Conservation (phyloP, 371 early-diverging fungal species). For the Rhizopus stolonifer region DNA sequence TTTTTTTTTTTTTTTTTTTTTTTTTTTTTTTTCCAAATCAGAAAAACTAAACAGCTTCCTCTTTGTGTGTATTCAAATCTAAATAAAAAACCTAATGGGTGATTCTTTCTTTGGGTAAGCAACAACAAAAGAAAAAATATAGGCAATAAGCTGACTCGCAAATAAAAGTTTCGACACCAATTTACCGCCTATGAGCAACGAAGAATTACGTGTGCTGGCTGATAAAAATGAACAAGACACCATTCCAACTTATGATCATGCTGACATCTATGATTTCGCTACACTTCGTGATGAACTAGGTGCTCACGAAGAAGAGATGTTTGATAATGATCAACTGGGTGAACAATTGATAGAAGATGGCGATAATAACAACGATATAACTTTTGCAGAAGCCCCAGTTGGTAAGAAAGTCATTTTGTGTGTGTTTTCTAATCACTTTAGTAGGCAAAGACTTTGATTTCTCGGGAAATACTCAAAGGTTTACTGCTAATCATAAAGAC, state of each 20-base stretch:
- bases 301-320: conserved; percentile 31
- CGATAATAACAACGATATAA: conserved; percentile 83
- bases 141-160: background rate
- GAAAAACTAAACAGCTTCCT: conserved; percentile 3
- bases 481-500: conserved; percentile 32
- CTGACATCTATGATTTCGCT: conserved; percentile 44
- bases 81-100: conserved; percentile 30
- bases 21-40: background rate
- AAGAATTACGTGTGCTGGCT: conserved; percentile 41
- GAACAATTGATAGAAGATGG: conserved; percentile 71
- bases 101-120: conserved; percentile 54
- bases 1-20: too few relatives aligned
- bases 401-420: conserved; percentile 34
- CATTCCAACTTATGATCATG: conserved; percentile 10
- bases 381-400: conserved; percentile 71
- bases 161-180: conserved; percentile 53
- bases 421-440: background rate
- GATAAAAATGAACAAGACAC: conserved; percentile 27
- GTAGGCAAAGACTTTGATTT: conserved; percentile 75
- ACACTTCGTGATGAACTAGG: conserved; percentile 37
- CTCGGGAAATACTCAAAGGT: conserved; percentile 58
- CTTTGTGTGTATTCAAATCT: background rate
- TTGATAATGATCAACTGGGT: conserved; percentile 48
- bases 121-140: conserved; percentile 6
- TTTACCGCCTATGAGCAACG: conserved; percentile 55